Percentiles rank a stretch among this genome's conserved stretches.
These are phyloP conservation scores for Monilinia polystroma DNA, from an alignment of 2,329 filamentous ascomycete genomes.

Conservation along the genomic window DNA sequence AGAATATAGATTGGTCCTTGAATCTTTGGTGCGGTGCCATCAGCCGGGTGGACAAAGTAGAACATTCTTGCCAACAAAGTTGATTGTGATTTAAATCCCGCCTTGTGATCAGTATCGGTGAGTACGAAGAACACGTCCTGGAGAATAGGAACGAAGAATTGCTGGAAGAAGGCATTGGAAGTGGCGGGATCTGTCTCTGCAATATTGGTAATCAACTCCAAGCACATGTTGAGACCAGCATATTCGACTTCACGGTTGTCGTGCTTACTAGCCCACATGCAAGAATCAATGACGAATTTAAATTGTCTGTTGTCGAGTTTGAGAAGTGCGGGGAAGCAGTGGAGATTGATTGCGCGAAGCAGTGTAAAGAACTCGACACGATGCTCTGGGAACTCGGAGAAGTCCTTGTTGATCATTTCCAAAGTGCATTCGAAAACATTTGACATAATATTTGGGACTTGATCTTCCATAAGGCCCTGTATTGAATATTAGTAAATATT, in stretches of 20 bases:
- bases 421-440: slow-evolving; percentile 98
- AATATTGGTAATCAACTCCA: slow-evolving; percentile 97
- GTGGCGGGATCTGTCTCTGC: slow-evolving; percentile 84
- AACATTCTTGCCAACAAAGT: slow-evolving; percentile 94
- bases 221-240: slow-evolving; percentile 95
- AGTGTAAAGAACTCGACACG: slow-evolving; percentile 99
- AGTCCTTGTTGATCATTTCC: slow-evolving; percentile 99
- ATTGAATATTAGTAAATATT: slow-evolving; percentile 38
- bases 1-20: slow-evolving; percentile 84
- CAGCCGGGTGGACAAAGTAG: slow-evolving; percentile 80
- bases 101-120: slow-evolving; percentile 97
- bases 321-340: slow-evolving; percentile 91
- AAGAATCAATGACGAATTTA: slow-evolving; percentile 99
- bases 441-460: slow-evolving; percentile 96
- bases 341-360: slow-evolving; percentile 89
- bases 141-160: slow-evolving; percentile 92
- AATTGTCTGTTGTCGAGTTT: slow-evolving; percentile 95
- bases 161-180: slow-evolving; percentile 94
- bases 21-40: slow-evolving; percentile 74
- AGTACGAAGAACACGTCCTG: slow-evolving; percentile 99
- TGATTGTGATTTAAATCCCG: slow-evolving; percentile 97
- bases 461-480: slow-evolving; percentile 93
- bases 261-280: slow-evolving; percentile 99
- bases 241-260: slow-evolving; percentile 98
- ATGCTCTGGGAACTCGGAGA: slow-evolving; percentile 97